These are phyloP conservation scores for Pelargonium fulgidum DNA, from an alignment of 441 rosid species.

Conservation along the genomic window DNA sequence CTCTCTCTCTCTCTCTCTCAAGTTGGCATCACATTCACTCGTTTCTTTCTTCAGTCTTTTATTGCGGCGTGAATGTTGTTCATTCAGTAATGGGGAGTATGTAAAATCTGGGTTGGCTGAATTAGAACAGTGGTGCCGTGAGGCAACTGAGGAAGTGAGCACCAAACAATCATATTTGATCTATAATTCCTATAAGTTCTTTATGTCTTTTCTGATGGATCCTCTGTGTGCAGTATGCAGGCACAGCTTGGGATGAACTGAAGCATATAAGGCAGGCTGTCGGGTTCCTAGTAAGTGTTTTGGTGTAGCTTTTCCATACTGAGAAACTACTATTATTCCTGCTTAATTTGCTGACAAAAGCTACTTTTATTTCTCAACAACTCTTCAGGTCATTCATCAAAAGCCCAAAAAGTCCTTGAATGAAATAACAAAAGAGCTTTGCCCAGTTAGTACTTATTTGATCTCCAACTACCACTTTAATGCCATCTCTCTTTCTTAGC, in stretches of 20 bases:
- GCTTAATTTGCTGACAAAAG: constrained; percentile 8
- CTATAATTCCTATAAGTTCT: constrained; percentile 9
- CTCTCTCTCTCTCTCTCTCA: too few relatives aligned
- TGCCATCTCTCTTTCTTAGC: background rate
- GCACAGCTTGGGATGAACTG: constrained; percentile 72
- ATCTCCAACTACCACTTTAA: background rate
- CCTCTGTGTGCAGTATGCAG: constrained; percentile 60
- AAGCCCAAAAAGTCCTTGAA: constrained; percentile 91
- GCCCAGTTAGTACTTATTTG: constrained; percentile 46
- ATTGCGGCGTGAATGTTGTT: constrained; percentile 2
- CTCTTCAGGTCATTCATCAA: constrained; percentile 86
- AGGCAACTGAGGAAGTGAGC: constrained; percentile 96
- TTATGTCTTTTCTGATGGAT: constrained; percentile 17
- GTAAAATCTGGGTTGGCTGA: constrained; percentile 95
- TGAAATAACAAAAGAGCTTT: constrained; percentile 86
- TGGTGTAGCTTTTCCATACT: constrained; percentile 20
- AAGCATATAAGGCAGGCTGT: constrained; percentile 74
- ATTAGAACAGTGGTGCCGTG: constrained; percentile 90
- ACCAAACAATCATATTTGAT: constrained; percentile 13
- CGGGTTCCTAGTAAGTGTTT: constrained; percentile 55
- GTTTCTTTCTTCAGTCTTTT: constrained; percentile 2
- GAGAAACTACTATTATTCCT: constrained; percentile 9
- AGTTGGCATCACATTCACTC: too few relatives aligned
- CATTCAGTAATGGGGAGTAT: constrained; percentile 53
- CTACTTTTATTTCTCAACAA: constrained; percentile 6